These are phyloP conservation scores for Fusarium illudens DNA, from an alignment of 2,329 filamentous ascomycete genomes.

Conservation along the genomic window DNA sequence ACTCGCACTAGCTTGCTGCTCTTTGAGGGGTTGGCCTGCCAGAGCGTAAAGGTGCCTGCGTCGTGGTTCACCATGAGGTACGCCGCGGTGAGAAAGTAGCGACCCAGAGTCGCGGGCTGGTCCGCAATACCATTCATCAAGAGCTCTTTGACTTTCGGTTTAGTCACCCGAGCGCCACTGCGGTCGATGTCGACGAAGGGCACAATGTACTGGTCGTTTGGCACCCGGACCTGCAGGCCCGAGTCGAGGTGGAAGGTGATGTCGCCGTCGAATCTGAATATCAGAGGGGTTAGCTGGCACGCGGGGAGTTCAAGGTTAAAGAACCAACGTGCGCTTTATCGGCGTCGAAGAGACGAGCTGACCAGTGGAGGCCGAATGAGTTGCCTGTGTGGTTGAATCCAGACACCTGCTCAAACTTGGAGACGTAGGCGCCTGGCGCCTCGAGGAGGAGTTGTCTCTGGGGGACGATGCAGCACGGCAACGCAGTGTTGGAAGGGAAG, in stretches of 20 bases:
- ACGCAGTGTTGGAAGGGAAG: conserved; percentile 33
- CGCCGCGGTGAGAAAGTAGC: conserved; percentile 47
- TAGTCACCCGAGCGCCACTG: conserved; percentile 37
- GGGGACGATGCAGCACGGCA: conserved; percentile 44
- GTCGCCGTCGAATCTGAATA: conserved; percentile 42
- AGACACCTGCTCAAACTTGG: conserved; percentile 31
- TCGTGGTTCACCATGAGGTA: conserved; percentile 50
- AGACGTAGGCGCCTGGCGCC: conserved; percentile 30
- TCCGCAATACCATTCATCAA: conserved; percentile 34
- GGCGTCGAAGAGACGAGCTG: conserved; percentile 20
- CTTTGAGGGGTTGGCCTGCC: conserved; percentile 44
- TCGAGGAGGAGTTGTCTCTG: conserved; percentile 44
- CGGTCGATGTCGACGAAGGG: not conserved
- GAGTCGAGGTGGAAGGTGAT: conserved; percentile 42
- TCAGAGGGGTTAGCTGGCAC: not conserved
- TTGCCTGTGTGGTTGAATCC: conserved; percentile 10
- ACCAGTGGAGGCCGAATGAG: conserved; percentile 29
- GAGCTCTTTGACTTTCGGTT: conserved; percentile 32
- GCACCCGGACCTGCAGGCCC: conserved; percentile 28
- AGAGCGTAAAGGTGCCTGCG: conserved; percentile 45
- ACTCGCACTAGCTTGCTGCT: conserved; percentile 18
- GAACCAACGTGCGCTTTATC: conserved; percentile 12
- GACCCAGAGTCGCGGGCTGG: conserved; percentile 40
- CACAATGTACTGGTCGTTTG: not conserved
- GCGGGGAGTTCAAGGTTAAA: accelerated